phyloP scores from a whole-genome alignment of 768 basidiomycete species.

The Termitomyces sp. region DNA sequence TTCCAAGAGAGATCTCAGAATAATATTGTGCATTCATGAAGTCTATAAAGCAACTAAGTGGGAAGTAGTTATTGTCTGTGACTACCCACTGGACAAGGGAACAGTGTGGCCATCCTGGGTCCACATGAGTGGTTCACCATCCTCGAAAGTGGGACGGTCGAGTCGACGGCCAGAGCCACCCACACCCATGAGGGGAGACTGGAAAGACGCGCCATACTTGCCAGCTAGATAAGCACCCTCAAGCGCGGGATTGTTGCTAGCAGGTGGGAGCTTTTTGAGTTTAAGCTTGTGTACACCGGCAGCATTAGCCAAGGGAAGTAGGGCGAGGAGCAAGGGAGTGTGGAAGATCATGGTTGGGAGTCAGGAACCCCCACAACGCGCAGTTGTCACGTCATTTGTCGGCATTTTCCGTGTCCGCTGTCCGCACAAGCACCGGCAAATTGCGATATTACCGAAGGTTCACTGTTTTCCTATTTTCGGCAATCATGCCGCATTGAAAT shows the following conservation, averaged over 20 bases:
- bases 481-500: not conserved
- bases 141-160: slow-evolving; percentile 26
- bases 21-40: slow-evolving; percentile 99
- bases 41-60: slow-evolving; percentile 44
- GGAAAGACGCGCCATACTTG: slow-evolving; percentile 74
- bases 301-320: slow-evolving; percentile 48
- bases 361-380: slow-evolving; percentile 8
- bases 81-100: slow-evolving; percentile 77
- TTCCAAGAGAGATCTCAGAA: slow-evolving; percentile 79
- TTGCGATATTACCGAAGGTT: not conserved
- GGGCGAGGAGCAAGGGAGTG: slow-evolving; percentile 33
- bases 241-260: slow-evolving; percentile 55
- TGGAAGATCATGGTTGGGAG: slow-evolving; percentile 38
- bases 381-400: slow-evolving; percentile 13
- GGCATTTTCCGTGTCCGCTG: slow-evolving; percentile 11
- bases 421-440: not conserved
- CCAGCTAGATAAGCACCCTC: slow-evolving; percentile 86
- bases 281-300: slow-evolving; percentile 78
- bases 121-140: slow-evolving; percentile 69
- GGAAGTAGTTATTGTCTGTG: not conserved
- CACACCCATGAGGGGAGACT: slow-evolving; percentile 65
- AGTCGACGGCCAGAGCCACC: slow-evolving; percentile 69
- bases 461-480: not conserved
- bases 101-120: slow-evolving; percentile 85
- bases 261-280: slow-evolving; percentile 76